Evolutionary conservation across 2,329 filamentous ascomycete species (phyloP), one percentile per base, ranked within the genome.

Genomic region (Aspergillus sp.): DNA sequence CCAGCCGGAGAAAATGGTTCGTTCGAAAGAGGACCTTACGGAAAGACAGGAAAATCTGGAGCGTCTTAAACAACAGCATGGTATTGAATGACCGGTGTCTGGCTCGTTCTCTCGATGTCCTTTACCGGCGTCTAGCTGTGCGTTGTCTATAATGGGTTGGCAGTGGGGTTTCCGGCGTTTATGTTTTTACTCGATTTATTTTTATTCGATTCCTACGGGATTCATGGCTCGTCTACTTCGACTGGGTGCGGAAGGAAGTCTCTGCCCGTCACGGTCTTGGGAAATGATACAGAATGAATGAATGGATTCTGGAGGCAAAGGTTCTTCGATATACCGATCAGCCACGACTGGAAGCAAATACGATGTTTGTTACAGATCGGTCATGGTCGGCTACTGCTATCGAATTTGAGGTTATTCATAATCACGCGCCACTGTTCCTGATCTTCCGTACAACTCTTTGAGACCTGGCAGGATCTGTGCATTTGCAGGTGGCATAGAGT

Each of bases 31-130:
- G 73, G 89, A 96, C 73, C 79, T 97, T 64, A 88, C 91, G 64
- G 84, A 88, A 63, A 88, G 93, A 74, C 87, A 93, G 74, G 88
- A 94, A 71, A 93, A 91, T 78, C 83, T 98, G 86, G 91, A 94
- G 81, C 86, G 88, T 76, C 83, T 97, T 75, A 98, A 98, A 78
- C 82, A 85, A 68, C 88, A 97, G 73, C 89, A 98, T 73, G 91
- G 90, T 69, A 96, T 97, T 79, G 91, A 96, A 83, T 98, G 88
- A 91, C 53, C 19, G 19, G 19, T 19, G 19, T 19, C 19, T 19
- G 19, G 54, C 52, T 52, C 44, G 54, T 61, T 62, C 49, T 64
- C 53, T 56, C 52, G 50, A 54, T 64, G 56, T 57, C 58, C 57
- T 60, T 58, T 62, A 53, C 60, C 53, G 58, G 55, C 62, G 61